Evolutionary conservation across 768 basidiomycete genomes (phyloP), one percentile per base, ranked within the genome.

Genomic region (Royoungia palumana): DNA sequence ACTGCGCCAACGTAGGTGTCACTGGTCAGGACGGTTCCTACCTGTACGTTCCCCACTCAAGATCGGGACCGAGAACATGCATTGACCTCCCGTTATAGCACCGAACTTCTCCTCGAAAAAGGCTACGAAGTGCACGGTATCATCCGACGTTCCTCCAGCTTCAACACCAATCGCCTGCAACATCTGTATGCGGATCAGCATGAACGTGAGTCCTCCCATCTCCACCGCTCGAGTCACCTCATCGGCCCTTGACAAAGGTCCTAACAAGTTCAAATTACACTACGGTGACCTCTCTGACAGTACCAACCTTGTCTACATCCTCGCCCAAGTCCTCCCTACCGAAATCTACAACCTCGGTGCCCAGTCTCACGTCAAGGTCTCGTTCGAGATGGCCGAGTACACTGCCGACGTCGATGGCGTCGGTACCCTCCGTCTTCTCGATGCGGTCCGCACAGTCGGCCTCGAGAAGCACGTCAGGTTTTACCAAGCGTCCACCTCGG

Each of bases 351-450:
- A 97, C 70, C 85, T 98, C 44, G 94, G 93, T 38, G 94, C 94
- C 14, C 94, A 98, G 69, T 93, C 90, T 36, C 94, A 98, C 73
- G 94, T 98, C 75, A 98, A 98, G 70, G 94, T 98, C 56, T 96
- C 94, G 22, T 98, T 98, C 69, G 95, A 97, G 70, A 95, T 98
- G 92, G 91, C 94, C 21, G 94, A 98, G 71, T 98, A 98, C 74
- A 98, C 95, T 0, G 94, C 90, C 43, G 95, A 98, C 63, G 94
- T 98, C 41, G 94, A 98, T 60, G 94, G 86, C 8, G 78, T 98
- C 35, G 94, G 94, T 46, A 98, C 94, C 6, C 82, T 98, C 41
- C 90, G 94, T 58, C 81, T 98, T 50, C 86, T 98, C 49, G 95
- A 98, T 61, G 94, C 94, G 46, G 85, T 98, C 68, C 84, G 94